These are phyloP conservation scores for Exophiala sp. DNA, from an alignment of 2,329 filamentous ascomycete species.

Conservation along the genomic window DNA sequence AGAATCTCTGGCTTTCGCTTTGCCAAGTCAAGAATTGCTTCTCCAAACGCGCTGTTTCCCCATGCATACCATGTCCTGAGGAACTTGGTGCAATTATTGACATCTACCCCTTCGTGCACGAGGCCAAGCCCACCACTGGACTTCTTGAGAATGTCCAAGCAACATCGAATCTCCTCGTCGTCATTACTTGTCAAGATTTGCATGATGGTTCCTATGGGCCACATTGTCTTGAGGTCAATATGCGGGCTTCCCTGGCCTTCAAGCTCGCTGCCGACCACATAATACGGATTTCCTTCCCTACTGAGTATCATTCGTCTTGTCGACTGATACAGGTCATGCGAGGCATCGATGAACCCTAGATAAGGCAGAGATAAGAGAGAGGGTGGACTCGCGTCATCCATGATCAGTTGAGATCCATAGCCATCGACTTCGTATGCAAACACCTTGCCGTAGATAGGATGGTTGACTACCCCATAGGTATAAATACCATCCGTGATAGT, in stretches of 20 bases:
- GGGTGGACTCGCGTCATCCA: constrained; percentile 65
- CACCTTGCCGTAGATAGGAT: constrained; percentile 52
- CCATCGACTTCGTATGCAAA: constrained; percentile 65
- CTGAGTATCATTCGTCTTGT: constrained; percentile 78
- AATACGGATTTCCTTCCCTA: constrained; percentile 81
- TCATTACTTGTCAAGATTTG: constrained; percentile 85
- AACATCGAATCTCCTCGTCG: constrained; percentile 67
- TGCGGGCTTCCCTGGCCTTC: constrained; percentile 81
- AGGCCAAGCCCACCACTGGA: constrained; percentile 69
- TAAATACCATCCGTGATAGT: not conserved
- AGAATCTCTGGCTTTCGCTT: constrained; percentile 1
- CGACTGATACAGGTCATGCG: constrained; percentile 75
- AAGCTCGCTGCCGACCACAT: constrained; percentile 70
- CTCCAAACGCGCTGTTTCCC: constrained; percentile 89
- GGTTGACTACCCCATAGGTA: constrained; percentile 33
- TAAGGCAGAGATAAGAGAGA: constrained; percentile 57
- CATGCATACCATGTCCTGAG: constrained; percentile 74
- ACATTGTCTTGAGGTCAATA: constrained; percentile 78
- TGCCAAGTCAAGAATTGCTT: constrained; percentile 5
- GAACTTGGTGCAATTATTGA: constrained; percentile 7
- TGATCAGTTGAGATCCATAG: constrained; percentile 58
- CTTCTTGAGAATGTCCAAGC: constrained; percentile 69
- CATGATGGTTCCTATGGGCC: constrained; percentile 92
- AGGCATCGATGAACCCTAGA: constrained; percentile 51
- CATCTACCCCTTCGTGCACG: constrained; percentile 54